Evolutionary conservation across 495 filamentous ascomycete species (phyloP), one percentile per base, ranked within the genome.

Genomic region (Aspergillus biplanus): DNA sequence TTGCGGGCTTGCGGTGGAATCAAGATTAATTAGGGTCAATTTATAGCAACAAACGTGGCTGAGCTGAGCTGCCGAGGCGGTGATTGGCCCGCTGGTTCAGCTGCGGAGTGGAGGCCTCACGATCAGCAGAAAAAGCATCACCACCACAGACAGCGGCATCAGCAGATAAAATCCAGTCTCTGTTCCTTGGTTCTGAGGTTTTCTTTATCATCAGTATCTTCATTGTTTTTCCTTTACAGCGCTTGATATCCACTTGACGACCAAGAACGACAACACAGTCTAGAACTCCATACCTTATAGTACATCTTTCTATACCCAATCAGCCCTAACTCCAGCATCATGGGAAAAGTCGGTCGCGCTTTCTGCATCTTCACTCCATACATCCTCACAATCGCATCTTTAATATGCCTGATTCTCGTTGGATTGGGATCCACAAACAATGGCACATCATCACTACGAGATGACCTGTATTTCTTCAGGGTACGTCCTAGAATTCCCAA

Each of bases 331-430:
- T 63, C 53, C 49, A 63, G 56, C 75, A 85, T 62, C 63, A 90
- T 90, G 87, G 87, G 86, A 52, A 90, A 88, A 83, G 82, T 82
- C 67, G 92, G 90, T 67, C 86, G 92, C 68, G 84, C 92, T 65
- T 78, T 88, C 66, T 96, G 92, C 78, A 92, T 95, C 80, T 83
- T 89, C 78, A 78, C 89, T 77, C 92, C 92, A 58, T 91, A 93
- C 77, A 79, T 82, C 61, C 81, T 92, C 67, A 93, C 89, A 39
- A 76, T 92, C 71, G 89, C 82, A 60, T 86, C 89, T 34, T 76
- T 96, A 68, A 78, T 93, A 66, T 89, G 87, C 66, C 78, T 93
- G 65, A 78, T 93, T 59, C 74, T 95, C 39, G 89, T 90, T 35
- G 89, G 88, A 21, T 72, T 92, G 56, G 86, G 89, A 33, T 91